phyloP scores from a whole-genome alignment of 495 filamentous ascomycete genomes.

The Aspergillus indologenus region DNA sequence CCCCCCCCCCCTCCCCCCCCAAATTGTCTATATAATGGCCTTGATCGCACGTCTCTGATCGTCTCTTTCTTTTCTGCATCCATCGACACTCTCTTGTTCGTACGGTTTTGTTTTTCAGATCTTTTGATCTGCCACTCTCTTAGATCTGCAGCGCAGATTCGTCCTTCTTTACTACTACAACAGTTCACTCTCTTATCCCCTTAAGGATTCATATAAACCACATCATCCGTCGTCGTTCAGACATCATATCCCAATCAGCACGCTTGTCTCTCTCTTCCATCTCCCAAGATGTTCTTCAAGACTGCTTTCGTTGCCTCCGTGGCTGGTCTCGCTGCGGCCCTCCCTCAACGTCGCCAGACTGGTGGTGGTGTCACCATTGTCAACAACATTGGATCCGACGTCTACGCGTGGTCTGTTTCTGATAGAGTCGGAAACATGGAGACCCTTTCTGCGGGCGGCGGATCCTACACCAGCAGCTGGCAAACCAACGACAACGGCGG shows the following conservation, averaged over 20 bases:
- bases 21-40: not conserved
- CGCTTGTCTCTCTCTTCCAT: not conserved
- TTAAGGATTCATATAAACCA: not conserved
- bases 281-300: conserved; percentile 48
- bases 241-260: conserved; percentile 14
- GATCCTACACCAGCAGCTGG: conserved; percentile 35
- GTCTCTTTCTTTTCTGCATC: conserved; percentile 6
- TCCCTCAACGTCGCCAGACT: conserved; percentile 29
- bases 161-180: conserved; percentile 10
- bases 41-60: not conserved
- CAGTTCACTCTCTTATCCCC: conserved; percentile 13
- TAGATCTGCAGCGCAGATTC: conserved; percentile 28
- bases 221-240: conserved; percentile 9
- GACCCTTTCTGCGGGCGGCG: conserved; percentile 37
- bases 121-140: conserved; percentile 23
- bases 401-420: conserved; percentile 46
- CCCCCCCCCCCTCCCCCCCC: too few species aligned
- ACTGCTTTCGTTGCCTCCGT: conserved; percentile 37
- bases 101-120: too few species aligned
- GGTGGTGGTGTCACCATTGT: conserved; percentile 33
- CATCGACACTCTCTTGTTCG: conserved; percentile 21
- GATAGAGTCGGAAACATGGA: conserved; percentile 36
- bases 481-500: conserved; percentile 41
- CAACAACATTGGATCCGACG: conserved; percentile 36
- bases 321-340: conserved; percentile 37